Conservation (phyloP, 805 yeast species). For the Spathaspora passalidarum region DNA sequence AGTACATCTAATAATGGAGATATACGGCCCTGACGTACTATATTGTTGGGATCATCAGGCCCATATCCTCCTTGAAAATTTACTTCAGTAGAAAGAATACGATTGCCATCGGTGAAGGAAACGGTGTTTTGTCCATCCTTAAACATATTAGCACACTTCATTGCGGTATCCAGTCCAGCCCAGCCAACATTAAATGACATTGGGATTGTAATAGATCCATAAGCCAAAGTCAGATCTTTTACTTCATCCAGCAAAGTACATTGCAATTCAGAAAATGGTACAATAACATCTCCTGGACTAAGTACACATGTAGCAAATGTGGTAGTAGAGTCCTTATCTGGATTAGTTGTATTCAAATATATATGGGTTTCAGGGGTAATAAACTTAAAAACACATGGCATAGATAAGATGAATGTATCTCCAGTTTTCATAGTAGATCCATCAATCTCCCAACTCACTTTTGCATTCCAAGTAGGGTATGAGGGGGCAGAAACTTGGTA, state of each 20-base stretch:
- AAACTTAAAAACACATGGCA: conserved; percentile 27
- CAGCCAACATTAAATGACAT: conserved; percentile 20
- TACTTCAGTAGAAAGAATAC: conserved; percentile 10
- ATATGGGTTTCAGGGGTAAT: conserved; percentile 13
- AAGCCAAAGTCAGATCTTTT: conserved; percentile 8
- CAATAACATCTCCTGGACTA: conserved; percentile 14
- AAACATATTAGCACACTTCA: conserved; percentile 15
- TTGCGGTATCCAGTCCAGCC: conserved; percentile 13
- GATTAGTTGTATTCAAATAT: conserved; percentile 11
- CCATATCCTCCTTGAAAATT: too few species aligned
- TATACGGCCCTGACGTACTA: too few species aligned
- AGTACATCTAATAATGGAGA: too few species aligned
- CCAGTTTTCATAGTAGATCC: conserved; percentile 17
- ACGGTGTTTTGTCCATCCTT: conserved; percentile 16
- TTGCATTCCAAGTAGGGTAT: conserved; percentile 16
- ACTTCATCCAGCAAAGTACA: conserved; percentile 16
- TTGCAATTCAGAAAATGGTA: conserved; percentile 13
- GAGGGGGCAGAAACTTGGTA: neutral
- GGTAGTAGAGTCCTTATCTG: too few species aligned
- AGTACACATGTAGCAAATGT: conserved; percentile 22
- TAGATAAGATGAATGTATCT: conserved; percentile 23
- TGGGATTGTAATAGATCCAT: conserved; percentile 20
- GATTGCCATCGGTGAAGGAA: conserved; percentile 15
- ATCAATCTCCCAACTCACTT: conserved; percentile 18
- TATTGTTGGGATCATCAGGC: too few species aligned